Conservation (phyloP, 129 eudicot species). For the Ambrosia artemisiifolia region DNA sequence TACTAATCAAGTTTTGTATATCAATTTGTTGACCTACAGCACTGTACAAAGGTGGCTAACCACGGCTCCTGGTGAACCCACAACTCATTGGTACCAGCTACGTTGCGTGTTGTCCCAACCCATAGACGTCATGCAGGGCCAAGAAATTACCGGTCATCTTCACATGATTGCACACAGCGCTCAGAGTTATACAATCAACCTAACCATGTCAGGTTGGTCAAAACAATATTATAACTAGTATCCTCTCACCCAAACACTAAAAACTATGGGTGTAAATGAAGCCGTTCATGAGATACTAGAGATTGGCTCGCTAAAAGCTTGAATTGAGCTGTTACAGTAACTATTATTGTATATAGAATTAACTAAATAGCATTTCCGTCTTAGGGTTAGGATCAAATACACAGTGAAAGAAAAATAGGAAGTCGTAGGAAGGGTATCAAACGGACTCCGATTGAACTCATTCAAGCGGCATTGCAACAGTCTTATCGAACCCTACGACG, state of each 20-base stretch:
- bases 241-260: not conserved
- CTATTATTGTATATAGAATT: too few relatives aligned
- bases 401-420: too few relatives aligned
- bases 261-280: not conserved
- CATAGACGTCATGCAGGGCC: slow-evolving; percentile 87
- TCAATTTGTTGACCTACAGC: slow-evolving; percentile 36
- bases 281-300: too few relatives aligned
- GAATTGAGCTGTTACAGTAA: too few relatives aligned
- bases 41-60: slow-evolving; percentile 93
- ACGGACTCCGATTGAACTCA: too few relatives aligned
- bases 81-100: slow-evolving; percentile 96
- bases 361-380: too few relatives aligned
- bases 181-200: slow-evolving; percentile 86
- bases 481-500: too few relatives aligned
- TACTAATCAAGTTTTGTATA: not conserved
- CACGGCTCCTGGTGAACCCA: slow-evolving; percentile 96
- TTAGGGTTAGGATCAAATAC: too few relatives aligned
- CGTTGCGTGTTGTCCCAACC: slow-evolving; percentile 94
- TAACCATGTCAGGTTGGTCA: slow-evolving; percentile 83
- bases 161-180: slow-evolving; percentile 91
- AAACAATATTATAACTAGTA: not conserved
- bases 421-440: too few relatives aligned
- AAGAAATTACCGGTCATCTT: slow-evolving; percentile 84
- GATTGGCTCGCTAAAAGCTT: too few relatives aligned
- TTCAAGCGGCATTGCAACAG: too few relatives aligned